phyloP scores from a whole-genome alignment of 495 filamentous ascomycete species.

The Neurospora sp. region DNA sequence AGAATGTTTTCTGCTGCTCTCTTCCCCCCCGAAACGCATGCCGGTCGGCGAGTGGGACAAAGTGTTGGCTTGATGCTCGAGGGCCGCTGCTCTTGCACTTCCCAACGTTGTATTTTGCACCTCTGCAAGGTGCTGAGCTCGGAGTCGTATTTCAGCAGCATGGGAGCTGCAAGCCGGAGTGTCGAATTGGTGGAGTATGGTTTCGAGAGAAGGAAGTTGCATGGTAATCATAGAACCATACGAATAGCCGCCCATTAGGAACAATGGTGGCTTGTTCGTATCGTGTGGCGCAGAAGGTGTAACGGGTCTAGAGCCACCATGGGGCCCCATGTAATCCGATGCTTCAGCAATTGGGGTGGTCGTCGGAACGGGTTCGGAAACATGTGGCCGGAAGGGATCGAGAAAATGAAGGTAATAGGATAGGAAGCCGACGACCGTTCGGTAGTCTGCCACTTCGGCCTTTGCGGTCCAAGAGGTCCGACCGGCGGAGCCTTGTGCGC shows the following conservation, averaged over 20 bases:
- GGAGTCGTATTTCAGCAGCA: constrained; percentile 53
- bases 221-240: constrained; percentile 78
- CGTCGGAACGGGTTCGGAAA: neutral
- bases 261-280: constrained; percentile 6
- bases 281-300: constrained; percentile 1
- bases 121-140: constrained; percentile 52
- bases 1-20: constrained; percentile 22
- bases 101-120: constrained; percentile 37
- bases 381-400: constrained; percentile 10
- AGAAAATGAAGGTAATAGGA: constrained; percentile 54
- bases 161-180: constrained; percentile 38
- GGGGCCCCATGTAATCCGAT: neutral
- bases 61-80: constrained; percentile 10
- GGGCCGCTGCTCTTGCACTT: constrained; percentile 11
- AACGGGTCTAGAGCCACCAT: neutral
- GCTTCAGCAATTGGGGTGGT: neutral
- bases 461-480: constrained; percentile 77
- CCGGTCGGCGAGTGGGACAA: constrained; percentile 23
- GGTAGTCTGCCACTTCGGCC: constrained; percentile 71
- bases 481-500: constrained; percentile 64
- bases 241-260: constrained; percentile 78
- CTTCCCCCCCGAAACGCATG: constrained; percentile 30
- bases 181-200: constrained; percentile 50
- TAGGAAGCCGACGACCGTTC: constrained; percentile 68
- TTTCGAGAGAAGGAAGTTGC: constrained; percentile 51